Evolutionary conservation across 371 early-diverging fungal genomes (phyloP).

Genomic region (Mucor lusitanicus): DNA sequence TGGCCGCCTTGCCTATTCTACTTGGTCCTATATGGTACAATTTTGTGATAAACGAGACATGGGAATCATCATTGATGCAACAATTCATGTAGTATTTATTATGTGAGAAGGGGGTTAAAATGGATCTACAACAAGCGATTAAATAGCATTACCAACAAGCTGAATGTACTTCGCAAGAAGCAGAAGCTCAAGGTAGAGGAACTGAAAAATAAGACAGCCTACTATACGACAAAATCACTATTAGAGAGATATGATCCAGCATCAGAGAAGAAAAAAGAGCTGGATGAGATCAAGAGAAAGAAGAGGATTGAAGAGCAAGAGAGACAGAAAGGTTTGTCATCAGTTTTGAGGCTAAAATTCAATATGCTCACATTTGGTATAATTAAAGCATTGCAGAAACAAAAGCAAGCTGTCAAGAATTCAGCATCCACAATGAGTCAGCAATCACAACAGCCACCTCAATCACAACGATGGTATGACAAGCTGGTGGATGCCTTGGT

Average conservation of each 20-base stretch:
- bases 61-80: too few relatives aligned
- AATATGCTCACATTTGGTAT: not conserved
- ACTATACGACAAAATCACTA: slow-evolving; percentile 84
- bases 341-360: not conserved
- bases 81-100: slow-evolving; percentile 45
- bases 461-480: slow-evolving; percentile 67
- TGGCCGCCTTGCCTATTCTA: not conserved
- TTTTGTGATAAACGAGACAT: slow-evolving; percentile 42
- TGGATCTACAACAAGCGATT: slow-evolving; percentile 59
- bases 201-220: slow-evolving; percentile 84
- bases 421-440: not conserved
- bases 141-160: slow-evolving; percentile 50
- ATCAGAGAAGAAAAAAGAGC: slow-evolving; percentile 14
- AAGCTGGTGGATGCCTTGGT: slow-evolving; percentile 82
- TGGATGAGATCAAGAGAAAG: slow-evolving; percentile 3
- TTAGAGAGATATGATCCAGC: slow-evolving; percentile 82
- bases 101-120: slow-evolving; percentile 40
- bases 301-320: slow-evolving; percentile 1
- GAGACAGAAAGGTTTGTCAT: not conserved
- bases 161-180: slow-evolving; percentile 51
- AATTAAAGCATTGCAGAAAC: not conserved
- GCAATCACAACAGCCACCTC: not conserved
- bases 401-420: not conserved
- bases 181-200: slow-evolving; percentile 75
- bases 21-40: not conserved